Conservation (phyloP, 495 filamentous ascomycete species). For the Pyrenopolyporus hunteri region DNA sequence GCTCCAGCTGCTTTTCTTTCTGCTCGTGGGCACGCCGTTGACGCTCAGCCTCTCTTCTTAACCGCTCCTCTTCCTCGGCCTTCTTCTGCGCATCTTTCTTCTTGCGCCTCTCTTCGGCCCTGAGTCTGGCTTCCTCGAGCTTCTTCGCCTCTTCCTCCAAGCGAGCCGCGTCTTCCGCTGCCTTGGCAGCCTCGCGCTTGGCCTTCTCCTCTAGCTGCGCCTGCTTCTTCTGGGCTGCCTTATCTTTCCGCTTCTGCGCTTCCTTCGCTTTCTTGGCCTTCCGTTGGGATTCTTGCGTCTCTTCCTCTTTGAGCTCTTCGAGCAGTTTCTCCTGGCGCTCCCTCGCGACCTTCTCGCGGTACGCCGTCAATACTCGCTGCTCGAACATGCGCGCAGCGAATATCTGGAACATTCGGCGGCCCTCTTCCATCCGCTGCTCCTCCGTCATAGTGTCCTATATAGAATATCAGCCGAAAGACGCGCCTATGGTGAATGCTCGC, state of each 20-base stretch:
- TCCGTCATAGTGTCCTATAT: slow-evolving; percentile 92
- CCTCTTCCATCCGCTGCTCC: slow-evolving; percentile 98
- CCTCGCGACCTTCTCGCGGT: slow-evolving; percentile 91
- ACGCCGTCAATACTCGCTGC: slow-evolving; percentile 94
- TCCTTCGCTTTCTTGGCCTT: slow-evolving; percentile 94
- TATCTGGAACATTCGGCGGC: slow-evolving; percentile 98
- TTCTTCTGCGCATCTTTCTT: slow-evolving; percentile 93
- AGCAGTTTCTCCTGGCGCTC: slow-evolving; percentile 92
- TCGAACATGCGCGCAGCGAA: slow-evolving; percentile 99
- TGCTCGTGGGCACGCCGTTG: slow-evolving; percentile 79
- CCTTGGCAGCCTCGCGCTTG: slow-evolving; percentile 83
- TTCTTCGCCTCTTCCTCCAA: slow-evolving; percentile 80
- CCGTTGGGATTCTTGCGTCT: slow-evolving; percentile 71
- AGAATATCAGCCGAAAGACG: slow-evolving; percentile 41
- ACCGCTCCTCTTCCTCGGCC: slow-evolving; percentile 84
- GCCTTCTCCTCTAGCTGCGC: slow-evolving; percentile 89
- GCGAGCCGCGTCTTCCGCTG: slow-evolving; percentile 82
- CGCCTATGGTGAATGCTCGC: slow-evolving; percentile 1
- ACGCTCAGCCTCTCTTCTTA: slow-evolving; percentile 79
- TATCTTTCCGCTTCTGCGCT: slow-evolving; percentile 91
- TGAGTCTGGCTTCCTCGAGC: slow-evolving; percentile 76
- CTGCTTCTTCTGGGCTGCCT: slow-evolving; percentile 81
- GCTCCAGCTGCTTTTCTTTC: slow-evolving; percentile 80
- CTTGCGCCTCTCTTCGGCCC: slow-evolving; percentile 87
- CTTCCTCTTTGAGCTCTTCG: slow-evolving; percentile 88